A percentile compares a stretch with the other conserved stretches of the same genome.
phyloP scores from a whole-genome alignment of 441 rosid genomes.

The Viola pubescens region DNA sequence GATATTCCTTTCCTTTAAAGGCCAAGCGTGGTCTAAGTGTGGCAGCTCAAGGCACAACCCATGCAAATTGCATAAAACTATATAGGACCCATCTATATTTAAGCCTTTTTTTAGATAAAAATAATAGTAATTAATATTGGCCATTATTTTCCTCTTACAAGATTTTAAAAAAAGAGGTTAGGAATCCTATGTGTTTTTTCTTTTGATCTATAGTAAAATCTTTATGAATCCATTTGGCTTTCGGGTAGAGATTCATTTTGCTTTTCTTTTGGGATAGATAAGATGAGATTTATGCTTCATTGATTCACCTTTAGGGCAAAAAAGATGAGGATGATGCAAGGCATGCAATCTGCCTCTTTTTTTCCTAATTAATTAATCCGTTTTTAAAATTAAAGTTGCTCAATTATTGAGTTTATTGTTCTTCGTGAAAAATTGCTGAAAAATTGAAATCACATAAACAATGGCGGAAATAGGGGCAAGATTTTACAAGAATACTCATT shows the following conservation, averaged over 20 bases:
- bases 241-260: conserved; percentile 41
- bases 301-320: conserved; percentile 31
- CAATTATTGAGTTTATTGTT: neutral
- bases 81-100: neutral
- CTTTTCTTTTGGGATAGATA: conserved; percentile 44
- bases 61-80: conserved; percentile 15
- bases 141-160: neutral
- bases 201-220: conserved; percentile 17
- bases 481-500: too few relatives aligned
- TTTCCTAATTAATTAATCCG: too few relatives aligned
- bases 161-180: conserved; percentile 5
- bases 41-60: conserved; percentile 16
- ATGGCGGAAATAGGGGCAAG: too few relatives aligned
- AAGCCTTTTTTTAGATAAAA: neutral
- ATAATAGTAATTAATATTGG: conserved; percentile 12
- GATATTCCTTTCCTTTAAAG: conserved; percentile 16
- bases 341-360: neutral
- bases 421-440: neutral
- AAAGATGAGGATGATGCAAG: conserved; percentile 13
- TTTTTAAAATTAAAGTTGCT: neutral
- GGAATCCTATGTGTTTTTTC: conserved; percentile 40
- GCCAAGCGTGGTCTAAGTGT: conserved; percentile 21
- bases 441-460: neutral
- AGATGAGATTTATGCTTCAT: conserved; percentile 40
- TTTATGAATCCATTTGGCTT: conserved; percentile 30